phyloP scores from a whole-genome alignment of 2,329 filamentous ascomycete species.

The Lasiodiplodia sp. region DNA sequence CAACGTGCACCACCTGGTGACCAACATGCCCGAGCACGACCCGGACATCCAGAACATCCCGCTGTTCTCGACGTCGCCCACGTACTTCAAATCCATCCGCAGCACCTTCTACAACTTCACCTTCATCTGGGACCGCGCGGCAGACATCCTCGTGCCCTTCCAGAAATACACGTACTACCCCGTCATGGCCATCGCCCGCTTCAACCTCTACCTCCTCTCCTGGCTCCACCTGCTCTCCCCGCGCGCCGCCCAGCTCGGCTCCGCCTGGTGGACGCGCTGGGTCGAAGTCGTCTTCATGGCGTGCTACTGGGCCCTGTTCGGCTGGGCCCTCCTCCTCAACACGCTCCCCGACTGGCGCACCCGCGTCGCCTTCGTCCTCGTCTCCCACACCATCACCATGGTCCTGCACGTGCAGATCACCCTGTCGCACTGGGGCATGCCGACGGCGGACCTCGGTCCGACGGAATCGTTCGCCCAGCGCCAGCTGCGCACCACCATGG shows the following conservation, averaged over 20 bases:
- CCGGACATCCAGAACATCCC: conserved; percentile 69
- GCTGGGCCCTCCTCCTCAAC: conserved; percentile 79
- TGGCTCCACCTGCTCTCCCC: conserved; percentile 78
- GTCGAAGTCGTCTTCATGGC: conserved; percentile 78
- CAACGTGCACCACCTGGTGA: conserved; percentile 72
- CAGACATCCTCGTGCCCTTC: conserved; percentile 72
- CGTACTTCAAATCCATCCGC: conserved; percentile 74
- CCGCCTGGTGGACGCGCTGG: conserved; percentile 83
- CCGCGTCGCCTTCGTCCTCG: conserved; percentile 76
- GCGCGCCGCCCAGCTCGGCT: conserved; percentile 75
- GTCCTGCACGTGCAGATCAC: conserved; percentile 90
- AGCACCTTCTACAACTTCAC: conserved; percentile 85
- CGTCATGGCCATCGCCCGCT: conserved; percentile 79
- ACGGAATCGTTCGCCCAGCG: conserved; percentile 88
- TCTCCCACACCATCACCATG: conserved; percentile 82
- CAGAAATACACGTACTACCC: conserved; percentile 87
- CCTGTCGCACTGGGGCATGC: conserved; percentile 92
- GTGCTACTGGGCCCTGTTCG: conserved; percentile 88
- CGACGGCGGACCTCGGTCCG: conserved; percentile 82
- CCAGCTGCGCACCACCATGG: conserved; percentile 93
- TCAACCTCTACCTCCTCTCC: conserved; percentile 85
- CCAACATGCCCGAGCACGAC: conserved; percentile 64
- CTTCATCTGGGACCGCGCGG: conserved; percentile 79
- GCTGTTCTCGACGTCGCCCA: conserved; percentile 85
- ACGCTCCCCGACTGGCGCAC: conserved; percentile 72